phyloP scores from a whole-genome alignment of 495 filamentous ascomycete species.

The Pyrenopolyporus hunteri region DNA sequence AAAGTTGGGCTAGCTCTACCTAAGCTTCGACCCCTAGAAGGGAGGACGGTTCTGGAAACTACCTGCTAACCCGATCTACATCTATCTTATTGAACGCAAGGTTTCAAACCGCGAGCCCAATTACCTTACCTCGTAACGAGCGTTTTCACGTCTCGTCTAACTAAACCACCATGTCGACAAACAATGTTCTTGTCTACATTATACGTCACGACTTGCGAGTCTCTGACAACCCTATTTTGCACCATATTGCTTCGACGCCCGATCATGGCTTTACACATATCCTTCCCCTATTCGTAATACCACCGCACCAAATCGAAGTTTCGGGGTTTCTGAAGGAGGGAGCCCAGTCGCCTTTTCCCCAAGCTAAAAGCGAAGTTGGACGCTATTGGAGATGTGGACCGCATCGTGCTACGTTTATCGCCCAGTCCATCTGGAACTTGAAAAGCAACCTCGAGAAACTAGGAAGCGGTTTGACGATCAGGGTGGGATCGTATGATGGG shows the following conservation, averaged over 20 bases:
- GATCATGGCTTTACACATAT: constrained; percentile 67
- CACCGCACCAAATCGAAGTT: constrained; percentile 70
- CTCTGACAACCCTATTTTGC: constrained; percentile 70
- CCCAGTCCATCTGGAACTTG: constrained; percentile 70
- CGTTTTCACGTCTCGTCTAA: not conserved
- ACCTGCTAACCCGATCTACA: not conserved
- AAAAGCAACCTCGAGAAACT: constrained; percentile 61
- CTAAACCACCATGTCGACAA: constrained; percentile 39
- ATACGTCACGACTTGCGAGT: constrained; percentile 70
- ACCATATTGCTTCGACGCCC: constrained; percentile 54
- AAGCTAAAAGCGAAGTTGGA: constrained; percentile 61
- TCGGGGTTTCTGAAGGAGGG: constrained; percentile 64
- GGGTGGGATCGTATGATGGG: constrained; percentile 64
- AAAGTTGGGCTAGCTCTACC: constrained; percentile 22
- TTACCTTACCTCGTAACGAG: not conserved
- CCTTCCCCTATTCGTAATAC: constrained; percentile 69
- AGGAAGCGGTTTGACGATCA: constrained; percentile 64
- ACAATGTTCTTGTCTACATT: constrained; percentile 63
- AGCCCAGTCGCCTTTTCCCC: constrained; percentile 59
- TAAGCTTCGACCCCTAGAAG: constrained; percentile 1
- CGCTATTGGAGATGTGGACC: constrained; percentile 71
- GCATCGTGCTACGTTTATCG: constrained; percentile 70
- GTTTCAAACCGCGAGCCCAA: not conserved
- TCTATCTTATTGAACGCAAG: constrained; percentile 1
- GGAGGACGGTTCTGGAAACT: not conserved